Evolutionary conservation across 805 yeast genomes (phyloP).

Genomic region (Candida peoriensis): DNA sequence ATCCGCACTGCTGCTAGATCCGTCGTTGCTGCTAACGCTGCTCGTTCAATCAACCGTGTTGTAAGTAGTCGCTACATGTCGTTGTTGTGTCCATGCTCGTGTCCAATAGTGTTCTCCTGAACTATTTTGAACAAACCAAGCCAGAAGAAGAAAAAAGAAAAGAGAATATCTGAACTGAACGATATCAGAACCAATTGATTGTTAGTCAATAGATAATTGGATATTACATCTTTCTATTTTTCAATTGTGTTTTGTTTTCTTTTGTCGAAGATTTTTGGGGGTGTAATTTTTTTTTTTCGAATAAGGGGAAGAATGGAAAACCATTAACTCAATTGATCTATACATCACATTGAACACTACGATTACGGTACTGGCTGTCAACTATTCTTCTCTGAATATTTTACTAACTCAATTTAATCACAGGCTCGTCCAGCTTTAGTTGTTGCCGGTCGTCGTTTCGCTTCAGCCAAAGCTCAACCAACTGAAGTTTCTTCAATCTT

Average conservation of each 20-base stretch:
- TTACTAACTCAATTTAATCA: constrained; percentile 20
- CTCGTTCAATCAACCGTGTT: constrained; percentile 30
- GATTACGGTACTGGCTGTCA: constrained; percentile 4
- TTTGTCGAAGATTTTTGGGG: too few relatives aligned
- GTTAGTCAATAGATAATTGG: too few relatives aligned
- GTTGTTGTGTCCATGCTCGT: too few relatives aligned
- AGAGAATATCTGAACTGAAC: too few relatives aligned
- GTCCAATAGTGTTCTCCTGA: too few relatives aligned
- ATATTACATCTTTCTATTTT: too few relatives aligned
- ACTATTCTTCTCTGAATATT: constrained; percentile 1
- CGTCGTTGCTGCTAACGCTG: constrained; percentile 54
- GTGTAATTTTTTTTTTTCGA: too few relatives aligned
- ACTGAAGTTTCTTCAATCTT: constrained; percentile 98
- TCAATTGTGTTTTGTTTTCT: too few relatives aligned
- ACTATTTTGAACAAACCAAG: too few relatives aligned
- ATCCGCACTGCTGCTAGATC: constrained; percentile 82
- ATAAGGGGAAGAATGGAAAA: not conserved
- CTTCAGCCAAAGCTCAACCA: constrained; percentile 93
- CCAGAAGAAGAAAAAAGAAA: too few relatives aligned
- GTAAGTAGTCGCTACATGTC: constrained; percentile 42
- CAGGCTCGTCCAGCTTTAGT: constrained; percentile 70
- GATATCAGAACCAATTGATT: too few relatives aligned
- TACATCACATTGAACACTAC: too few relatives aligned
- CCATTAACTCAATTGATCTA: constrained; percentile 4
- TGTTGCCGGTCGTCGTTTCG: constrained; percentile 77